Conservation (phyloP, 176 grass and related monocot genomes). For the Oryza glumipatula region DNA sequence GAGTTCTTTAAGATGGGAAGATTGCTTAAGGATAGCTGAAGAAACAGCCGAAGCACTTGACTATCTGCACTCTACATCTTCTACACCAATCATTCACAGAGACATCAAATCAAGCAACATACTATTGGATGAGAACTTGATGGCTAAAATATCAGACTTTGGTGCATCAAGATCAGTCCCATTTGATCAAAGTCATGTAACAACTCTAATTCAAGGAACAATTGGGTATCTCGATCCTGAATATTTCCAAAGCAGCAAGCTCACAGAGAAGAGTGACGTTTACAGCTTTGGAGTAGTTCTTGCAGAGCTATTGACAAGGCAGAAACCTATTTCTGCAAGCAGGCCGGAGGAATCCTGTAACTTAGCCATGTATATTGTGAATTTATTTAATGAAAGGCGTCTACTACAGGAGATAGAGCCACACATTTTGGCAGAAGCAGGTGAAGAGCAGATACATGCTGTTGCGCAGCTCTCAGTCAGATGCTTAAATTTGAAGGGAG, state of each 20-base stretch:
- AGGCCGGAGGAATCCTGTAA: slow-evolving; percentile 52
- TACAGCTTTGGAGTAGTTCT: slow-evolving; percentile 71
- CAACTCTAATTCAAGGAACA: slow-evolving; percentile 65
- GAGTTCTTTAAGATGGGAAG: slow-evolving; percentile 47
- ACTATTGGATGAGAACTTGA: slow-evolving; percentile 52
- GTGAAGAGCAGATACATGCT: slow-evolving; percentile 39
- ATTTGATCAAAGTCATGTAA: slow-evolving; percentile 61
- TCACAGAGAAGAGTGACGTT: slow-evolving; percentile 61
- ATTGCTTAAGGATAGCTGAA: slow-evolving; percentile 46
- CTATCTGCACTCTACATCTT: slow-evolving; percentile 46
- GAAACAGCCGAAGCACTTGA: slow-evolving; percentile 52
- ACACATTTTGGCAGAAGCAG: slow-evolving; percentile 46
- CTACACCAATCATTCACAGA: slow-evolving; percentile 58
- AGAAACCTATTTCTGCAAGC: slow-evolving; percentile 47
- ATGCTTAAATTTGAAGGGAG: slow-evolving; percentile 57
- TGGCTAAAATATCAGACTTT: slow-evolving; percentile 64
- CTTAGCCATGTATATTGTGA: slow-evolving; percentile 47
- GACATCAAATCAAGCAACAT: slow-evolving; percentile 70
- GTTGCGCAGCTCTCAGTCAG: slow-evolving; percentile 45
- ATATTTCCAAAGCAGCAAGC: slow-evolving; percentile 55
- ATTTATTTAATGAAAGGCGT: slow-evolving; percentile 38
- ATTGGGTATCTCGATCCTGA: slow-evolving; percentile 67
- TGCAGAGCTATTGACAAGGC: slow-evolving; percentile 52
- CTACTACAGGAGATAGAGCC: slow-evolving; percentile 48
- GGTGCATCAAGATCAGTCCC: slow-evolving; percentile 61